Evolutionary conservation across 139 green algal species (phyloP).

Genomic region (Nannochloris sp.): DNA sequence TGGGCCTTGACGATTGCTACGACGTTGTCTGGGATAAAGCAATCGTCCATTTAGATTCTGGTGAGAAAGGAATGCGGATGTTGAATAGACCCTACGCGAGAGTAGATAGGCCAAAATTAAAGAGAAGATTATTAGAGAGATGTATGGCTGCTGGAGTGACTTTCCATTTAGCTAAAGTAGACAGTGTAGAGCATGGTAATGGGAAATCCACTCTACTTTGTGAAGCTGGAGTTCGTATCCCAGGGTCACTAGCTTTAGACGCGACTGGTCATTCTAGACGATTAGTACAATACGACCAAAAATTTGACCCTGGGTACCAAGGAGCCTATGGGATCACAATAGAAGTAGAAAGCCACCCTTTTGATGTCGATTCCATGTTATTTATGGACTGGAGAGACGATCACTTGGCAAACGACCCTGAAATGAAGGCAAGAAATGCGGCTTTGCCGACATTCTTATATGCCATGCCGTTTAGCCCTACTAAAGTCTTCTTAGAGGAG

Average conservation of each 20-base stretch:
- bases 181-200: conserved; percentile 51
- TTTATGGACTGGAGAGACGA: conserved; percentile 99
- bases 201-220: conserved; percentile 50
- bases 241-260: conserved; percentile 72
- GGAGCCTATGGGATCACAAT: conserved; percentile 91
- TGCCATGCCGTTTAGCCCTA: conserved; percentile 95
- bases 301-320: conserved; percentile 87
- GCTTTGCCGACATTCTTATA: conserved; percentile 95
- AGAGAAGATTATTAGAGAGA: conserved; percentile 72
- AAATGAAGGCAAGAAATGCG: conserved; percentile 42
- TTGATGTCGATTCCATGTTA: conserved; percentile 89
- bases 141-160: conserved; percentile 38
- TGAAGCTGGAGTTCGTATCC: conserved; percentile 35
- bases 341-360: conserved; percentile 67
- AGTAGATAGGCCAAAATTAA: conserved; percentile 87
- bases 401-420: conserved; percentile 54
- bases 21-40: conserved; percentile 80
- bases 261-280: conserved; percentile 81
- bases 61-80: background rate
- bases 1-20: conserved; percentile 82
- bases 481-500: conserved; percentile 87
- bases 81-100: conserved; percentile 81
- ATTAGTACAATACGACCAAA: conserved; percentile 82
- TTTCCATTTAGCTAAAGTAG: conserved; percentile 57
- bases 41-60: conserved; percentile 74